Evolutionary conservation across 2,329 filamentous ascomycete species (phyloP).

Genomic region (Immersiporthe knoxdaviesiana): DNA sequence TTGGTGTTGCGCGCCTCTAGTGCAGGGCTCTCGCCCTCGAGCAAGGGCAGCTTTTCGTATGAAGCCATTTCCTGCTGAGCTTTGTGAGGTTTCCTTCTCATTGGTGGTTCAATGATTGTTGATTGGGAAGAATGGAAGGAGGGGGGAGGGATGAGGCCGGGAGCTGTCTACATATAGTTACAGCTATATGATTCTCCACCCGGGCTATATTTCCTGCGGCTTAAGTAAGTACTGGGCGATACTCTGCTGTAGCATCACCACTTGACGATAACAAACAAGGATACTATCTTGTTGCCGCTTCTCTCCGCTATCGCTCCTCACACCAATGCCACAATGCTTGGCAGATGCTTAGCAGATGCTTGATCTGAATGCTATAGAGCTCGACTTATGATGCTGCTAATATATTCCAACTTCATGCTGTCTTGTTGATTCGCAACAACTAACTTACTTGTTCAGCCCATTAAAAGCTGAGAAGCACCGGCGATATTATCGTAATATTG

Average conservation of each 20-base stretch:
- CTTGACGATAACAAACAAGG: background rate
- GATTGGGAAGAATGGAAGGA: background rate
- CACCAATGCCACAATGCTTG: background rate
- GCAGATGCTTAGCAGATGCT: background rate
- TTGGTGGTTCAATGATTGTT: background rate
- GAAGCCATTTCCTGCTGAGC: conserved; percentile 31
- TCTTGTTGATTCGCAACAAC: no score
- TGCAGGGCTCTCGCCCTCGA: conserved; percentile 35
- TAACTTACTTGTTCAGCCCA: no score
- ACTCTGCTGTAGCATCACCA: conserved; percentile 13
- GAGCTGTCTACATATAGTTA: no score
- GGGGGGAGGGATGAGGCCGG: no score
- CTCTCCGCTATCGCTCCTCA: conserved; percentile 11
- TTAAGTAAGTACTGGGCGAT: no score
- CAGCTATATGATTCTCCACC: no score
- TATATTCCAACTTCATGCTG: no score
- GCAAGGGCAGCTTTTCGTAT: conserved; percentile 41
- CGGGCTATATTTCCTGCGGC: no score
- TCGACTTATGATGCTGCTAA: background rate
- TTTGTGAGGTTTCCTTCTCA: background rate
- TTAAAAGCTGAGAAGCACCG: no score
- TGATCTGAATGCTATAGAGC: background rate
- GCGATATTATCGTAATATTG: no score
- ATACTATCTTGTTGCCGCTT: background rate
- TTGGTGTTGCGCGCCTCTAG: background rate